Base-by-base conservation (phyloP, 345 rosid species). In the Pelargonium nanum region DNA sequence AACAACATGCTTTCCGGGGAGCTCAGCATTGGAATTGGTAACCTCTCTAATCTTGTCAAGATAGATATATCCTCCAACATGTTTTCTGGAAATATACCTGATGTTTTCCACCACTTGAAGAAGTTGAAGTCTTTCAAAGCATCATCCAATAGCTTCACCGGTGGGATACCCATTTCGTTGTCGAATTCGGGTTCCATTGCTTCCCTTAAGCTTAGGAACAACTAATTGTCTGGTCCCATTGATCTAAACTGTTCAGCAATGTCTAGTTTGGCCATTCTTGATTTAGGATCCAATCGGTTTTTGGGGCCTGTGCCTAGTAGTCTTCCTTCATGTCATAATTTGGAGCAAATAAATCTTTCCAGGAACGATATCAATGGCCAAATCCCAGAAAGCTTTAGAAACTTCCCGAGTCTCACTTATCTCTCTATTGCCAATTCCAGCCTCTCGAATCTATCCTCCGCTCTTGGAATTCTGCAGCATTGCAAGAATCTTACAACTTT, bases 151-250 rank as follows among this genome's bases (percentile, higher is more conserved):
- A 19, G 8, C 0, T 85, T 89, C 68, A 55, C 1, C 10, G 89
- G 94, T 51, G 60, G 72, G 1, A 75, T 89, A 55, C 96, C 96
- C n/a, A 16, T 2, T 25, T 75, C 95, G 20, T 64, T 90, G 68
- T 75, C 85, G 24, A 82, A 74, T 70, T 83, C 90, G 2, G 66
- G 68, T 2, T 60, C 70, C 6, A 72, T 90, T 68, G 73, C 60
- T 57, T 67, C 77, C 59, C 83, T 90, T 52, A 85, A 81, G 69
- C 62, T 87, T 70, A 72, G 92, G 79, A 89, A 89, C 69, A 89
- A 89, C 59, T 81, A 91, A 0, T 65, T 89, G 64, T 68, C 26
- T 2, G 97, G 92, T 70, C 56, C 50, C 52, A 64, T 89, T 48
- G 9, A 2, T 19, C 80, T 89, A 61, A 83, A 85, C 28, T 89